phyloP scores from a whole-genome alignment of 257 asterid species.

The Hygrophila difformis region DNA sequence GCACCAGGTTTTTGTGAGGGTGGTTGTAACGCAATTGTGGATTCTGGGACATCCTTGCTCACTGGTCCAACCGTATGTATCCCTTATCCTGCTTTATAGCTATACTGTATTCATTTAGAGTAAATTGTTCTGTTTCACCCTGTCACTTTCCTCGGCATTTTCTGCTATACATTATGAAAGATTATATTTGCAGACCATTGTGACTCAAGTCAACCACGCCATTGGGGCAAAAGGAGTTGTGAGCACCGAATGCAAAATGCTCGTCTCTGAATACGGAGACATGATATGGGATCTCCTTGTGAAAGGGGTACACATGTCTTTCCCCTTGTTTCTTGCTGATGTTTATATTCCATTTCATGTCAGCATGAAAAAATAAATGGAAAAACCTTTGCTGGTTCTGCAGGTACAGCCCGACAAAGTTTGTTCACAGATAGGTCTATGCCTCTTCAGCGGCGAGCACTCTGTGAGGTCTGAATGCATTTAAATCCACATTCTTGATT shows the following conservation, averaged over 20 bases:
- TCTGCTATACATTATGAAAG: slow-evolving; percentile 3
- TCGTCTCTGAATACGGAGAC: slow-evolving; percentile 69
- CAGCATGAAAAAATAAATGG: background rate
- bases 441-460: slow-evolving; percentile 40
- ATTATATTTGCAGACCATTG: slow-evolving; percentile 43
- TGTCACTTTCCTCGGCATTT: too few species aligned
- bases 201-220: slow-evolving; percentile 87
- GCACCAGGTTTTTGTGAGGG: slow-evolving; percentile 61
- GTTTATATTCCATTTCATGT: background rate
- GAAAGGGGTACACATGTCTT: slow-evolving; percentile 41
- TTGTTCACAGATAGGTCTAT: slow-evolving; percentile 67
- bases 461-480: slow-evolving; percentile 39
- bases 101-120: too few species aligned
- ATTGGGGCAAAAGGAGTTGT: slow-evolving; percentile 88
- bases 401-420: slow-evolving; percentile 71
- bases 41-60: slow-evolving; percentile 90
- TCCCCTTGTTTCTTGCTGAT: background rate
- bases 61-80: slow-evolving; percentile 83
- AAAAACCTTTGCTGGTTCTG: slow-evolving; percentile 10
- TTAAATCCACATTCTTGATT: background rate
- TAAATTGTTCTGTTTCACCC: too few species aligned
- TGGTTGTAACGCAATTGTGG: slow-evolving; percentile 95
- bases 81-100: slow-evolving; percentile 1
- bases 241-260: slow-evolving; percentile 72
- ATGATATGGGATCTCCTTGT: slow-evolving; percentile 79